These are phyloP conservation scores for Kazachstania bromeliacearum DNA, from an alignment of 805 yeast genomes.

Conservation along the genomic window DNA sequence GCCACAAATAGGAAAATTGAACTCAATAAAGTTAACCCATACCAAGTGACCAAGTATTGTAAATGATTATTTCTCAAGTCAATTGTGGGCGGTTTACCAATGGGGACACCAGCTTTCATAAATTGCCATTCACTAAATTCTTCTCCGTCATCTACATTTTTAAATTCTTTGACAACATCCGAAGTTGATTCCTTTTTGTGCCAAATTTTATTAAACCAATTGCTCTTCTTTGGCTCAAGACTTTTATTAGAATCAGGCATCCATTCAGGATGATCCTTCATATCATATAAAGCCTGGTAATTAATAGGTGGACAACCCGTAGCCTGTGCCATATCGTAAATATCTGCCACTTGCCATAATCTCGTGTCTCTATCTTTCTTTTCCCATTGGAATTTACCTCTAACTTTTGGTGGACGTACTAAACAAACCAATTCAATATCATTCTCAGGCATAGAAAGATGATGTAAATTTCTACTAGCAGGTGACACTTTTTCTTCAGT, in stretches of 20 bases:
- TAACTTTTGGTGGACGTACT: slow-evolving; percentile 56
- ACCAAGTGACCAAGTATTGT: slow-evolving; percentile 93
- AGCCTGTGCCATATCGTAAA: slow-evolving; percentile 58
- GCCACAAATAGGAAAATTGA: slow-evolving; percentile 53
- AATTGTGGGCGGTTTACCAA: slow-evolving; percentile 74
- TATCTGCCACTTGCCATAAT: slow-evolving; percentile 71
- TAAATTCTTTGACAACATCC: neutral
- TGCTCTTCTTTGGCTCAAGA: neutral
- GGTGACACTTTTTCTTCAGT: slow-evolving; percentile 57
- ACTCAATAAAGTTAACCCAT: slow-evolving; percentile 71
- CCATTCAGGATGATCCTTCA: slow-evolving; percentile 43
- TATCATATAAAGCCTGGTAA: slow-evolving; percentile 61
- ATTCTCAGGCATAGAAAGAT: slow-evolving; percentile 52
- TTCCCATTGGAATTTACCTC: slow-evolving; percentile 58
- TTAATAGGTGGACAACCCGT: slow-evolving; percentile 64
- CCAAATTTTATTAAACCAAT: neutral
- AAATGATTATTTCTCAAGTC: slow-evolving; percentile 82
- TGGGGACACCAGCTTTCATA: slow-evolving; percentile 76
- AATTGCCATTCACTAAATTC: slow-evolving; percentile 52
- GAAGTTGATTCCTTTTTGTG: neutral
- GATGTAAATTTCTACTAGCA: slow-evolving; percentile 46
- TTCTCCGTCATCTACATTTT: slow-evolving; percentile 9
- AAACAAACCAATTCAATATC: slow-evolving; percentile 61
- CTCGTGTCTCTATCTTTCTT: slow-evolving; percentile 58
- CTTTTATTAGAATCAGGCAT: neutral